A percentile compares a stretch with the other conserved stretches of the same genome.
Evolutionary conservation across 73 alveolate species (phyloP).

Genomic region (Paramecium bursaria): DNA sequence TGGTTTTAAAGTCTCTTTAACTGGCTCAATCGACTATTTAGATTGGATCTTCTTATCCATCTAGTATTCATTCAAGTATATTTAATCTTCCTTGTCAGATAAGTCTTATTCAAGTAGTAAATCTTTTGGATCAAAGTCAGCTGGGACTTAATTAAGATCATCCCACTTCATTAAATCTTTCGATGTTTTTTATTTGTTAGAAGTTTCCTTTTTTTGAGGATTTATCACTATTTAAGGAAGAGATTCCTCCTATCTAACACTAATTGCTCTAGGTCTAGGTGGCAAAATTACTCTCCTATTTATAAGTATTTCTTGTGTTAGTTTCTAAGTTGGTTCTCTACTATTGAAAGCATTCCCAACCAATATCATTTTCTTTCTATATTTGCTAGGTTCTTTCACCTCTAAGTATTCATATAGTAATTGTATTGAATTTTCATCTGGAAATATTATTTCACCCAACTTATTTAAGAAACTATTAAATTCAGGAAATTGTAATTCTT

Average conservation of each 20-base stretch:
- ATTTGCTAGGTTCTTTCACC: constrained; percentile 5
- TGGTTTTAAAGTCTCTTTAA: too few species aligned
- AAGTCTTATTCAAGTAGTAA: constrained; percentile 19
- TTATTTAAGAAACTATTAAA: neutral
- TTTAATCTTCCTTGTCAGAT: constrained; percentile 24
- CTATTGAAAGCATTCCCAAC: neutral
- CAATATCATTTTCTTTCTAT: neutral
- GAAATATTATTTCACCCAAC: constrained; percentile 19
- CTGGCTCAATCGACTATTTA: too few species aligned
- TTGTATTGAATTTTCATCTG: constrained; percentile 8
- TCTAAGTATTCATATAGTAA: constrained; percentile 1
- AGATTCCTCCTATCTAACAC: neutral
- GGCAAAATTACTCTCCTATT: constrained; percentile 20
- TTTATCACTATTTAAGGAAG: neutral
- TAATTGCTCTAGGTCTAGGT: neutral
- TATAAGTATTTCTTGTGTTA: neutral
- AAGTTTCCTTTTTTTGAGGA: neutral
- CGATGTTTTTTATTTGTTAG: neutral
- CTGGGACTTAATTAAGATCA: neutral
- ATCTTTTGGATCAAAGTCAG: constrained; percentile 46
- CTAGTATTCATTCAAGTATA: constrained; percentile 6
- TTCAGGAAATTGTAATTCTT: constrained; percentile 1
- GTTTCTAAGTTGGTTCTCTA: neutral
- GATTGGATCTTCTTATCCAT: too few species aligned
- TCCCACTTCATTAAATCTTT: constrained; percentile 16